Evolutionary conservation across 768 basidiomycete genomes (phyloP).

Genomic region (Panaeolus cyanescens): DNA sequence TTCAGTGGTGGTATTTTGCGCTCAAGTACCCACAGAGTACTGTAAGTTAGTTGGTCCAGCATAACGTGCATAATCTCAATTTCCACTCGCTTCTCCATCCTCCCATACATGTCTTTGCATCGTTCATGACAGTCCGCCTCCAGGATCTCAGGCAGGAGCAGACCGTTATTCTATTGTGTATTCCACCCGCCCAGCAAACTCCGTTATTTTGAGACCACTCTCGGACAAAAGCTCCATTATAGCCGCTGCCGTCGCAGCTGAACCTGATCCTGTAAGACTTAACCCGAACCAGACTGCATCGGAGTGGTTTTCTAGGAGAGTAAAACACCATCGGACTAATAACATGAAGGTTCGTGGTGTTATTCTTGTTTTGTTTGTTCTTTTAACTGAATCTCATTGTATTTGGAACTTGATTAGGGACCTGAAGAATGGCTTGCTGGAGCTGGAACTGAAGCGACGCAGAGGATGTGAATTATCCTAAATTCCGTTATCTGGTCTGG

Average conservation of each 20-base stretch:
- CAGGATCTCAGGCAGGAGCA: conserved; percentile 50
- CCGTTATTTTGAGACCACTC: conserved; percentile 50
- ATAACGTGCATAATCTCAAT: too few relatives aligned
- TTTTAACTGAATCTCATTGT: too few relatives aligned
- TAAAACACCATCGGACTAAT: conserved; percentile 45
- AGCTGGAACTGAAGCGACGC: too few relatives aligned
- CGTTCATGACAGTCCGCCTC: conserved; percentile 46
- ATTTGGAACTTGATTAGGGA: too few relatives aligned
- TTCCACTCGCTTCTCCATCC: too few relatives aligned
- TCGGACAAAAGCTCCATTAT: conserved; percentile 52
- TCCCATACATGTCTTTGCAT: neutral
- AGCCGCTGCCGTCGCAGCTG: conserved; percentile 39
- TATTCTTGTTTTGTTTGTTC: too few relatives aligned
- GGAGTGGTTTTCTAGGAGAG: conserved; percentile 48
- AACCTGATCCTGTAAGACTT: conserved; percentile 35
- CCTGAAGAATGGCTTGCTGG: too few relatives aligned
- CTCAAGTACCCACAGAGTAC: conserved; percentile 65
- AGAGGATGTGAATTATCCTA: too few relatives aligned
- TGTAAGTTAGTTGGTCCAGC: conserved; percentile 46
- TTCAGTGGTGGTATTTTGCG: conserved; percentile 67
- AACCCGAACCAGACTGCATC: conserved; percentile 36
- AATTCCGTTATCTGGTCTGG: too few relatives aligned
- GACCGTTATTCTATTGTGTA: conserved; percentile 71
- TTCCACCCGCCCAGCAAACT: conserved; percentile 65
- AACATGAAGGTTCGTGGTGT: conserved; percentile 49